These are phyloP conservation scores for Leucaena leucocephala DNA, from an alignment of 306 rosid species.

Conservation along the genomic window DNA sequence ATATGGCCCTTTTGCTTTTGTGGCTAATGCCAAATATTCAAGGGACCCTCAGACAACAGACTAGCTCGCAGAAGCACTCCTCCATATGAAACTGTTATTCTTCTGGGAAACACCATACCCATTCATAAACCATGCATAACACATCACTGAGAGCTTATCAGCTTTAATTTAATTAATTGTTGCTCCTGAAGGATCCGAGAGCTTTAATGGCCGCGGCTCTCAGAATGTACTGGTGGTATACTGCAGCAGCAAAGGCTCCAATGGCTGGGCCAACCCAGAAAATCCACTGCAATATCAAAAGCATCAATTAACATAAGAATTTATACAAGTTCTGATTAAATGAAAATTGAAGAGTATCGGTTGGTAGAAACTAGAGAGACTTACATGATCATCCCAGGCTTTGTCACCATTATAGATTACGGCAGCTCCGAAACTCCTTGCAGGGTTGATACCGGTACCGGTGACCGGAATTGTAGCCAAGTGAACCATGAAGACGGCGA, in stretches of 20 bases:
- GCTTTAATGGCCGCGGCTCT: slow-evolving; percentile 94
- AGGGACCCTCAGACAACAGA: slow-evolving; percentile 42
- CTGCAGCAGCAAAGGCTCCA: slow-evolving; percentile 86
- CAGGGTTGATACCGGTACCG: slow-evolving; percentile 97
- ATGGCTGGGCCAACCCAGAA: slow-evolving; percentile 94
- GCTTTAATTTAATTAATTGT: slow-evolving; percentile 41
- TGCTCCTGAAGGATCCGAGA: slow-evolving; percentile 99
- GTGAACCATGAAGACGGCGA: slow-evolving; percentile 97
- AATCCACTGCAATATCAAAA: slow-evolving; percentile 66
- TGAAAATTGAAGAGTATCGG: neutral
- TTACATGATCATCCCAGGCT: slow-evolving; percentile 88
- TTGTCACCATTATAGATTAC: slow-evolving; percentile 67
- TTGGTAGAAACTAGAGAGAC: neutral
- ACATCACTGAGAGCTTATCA: neutral
- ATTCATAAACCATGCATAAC: neutral
- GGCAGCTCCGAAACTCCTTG: slow-evolving; percentile 96
- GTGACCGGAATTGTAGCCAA: slow-evolving; percentile 93
- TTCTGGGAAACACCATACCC: slow-evolving; percentile 28
- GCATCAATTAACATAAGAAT: neutral
- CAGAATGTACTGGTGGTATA: slow-evolving; percentile 80
- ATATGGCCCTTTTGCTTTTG: slow-evolving; percentile 31
- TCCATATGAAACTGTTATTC: slow-evolving; percentile 45
- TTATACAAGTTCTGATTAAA: neutral
- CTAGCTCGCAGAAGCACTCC: slow-evolving; percentile 39
- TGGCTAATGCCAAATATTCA: slow-evolving; percentile 10